Evolutionary conservation across 225 moss, liverwort and hornwort genomes (phyloP), one percentile per base, ranked within the genome.

Genomic region (Takakia lepidozioides): DNA sequence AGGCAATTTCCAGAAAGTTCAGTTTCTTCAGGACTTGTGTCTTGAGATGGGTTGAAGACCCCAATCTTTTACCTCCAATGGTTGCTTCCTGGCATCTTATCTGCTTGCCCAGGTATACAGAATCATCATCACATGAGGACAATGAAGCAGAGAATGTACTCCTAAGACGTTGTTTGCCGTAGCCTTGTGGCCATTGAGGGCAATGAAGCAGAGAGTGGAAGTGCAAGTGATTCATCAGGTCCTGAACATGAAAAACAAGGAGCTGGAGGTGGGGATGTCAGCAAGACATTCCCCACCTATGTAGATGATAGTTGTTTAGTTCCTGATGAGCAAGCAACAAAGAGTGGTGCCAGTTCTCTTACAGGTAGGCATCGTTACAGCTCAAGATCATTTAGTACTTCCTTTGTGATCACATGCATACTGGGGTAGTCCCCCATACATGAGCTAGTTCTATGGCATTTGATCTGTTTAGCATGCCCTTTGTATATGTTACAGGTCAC

Each of bases 71-170:
- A 23, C 6, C n/a, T 51, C 22, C 19, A 2, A 19, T 50, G 16
- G 11, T 9, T 30, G 47, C 27, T 59, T 50, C 20, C 61, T 60
- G 45, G 45, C 49, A 62, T 25, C 5, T 51, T 10, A 24, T 52
- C 38, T 58, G 57, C 19, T 30, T 5, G 2, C 62, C 70, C 75
- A 90, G 89, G 51, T 83, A 85, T 59, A 70, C 57, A 13, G 56
- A 74, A 43, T 63, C 76, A 52, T 64, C 66, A 13, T 72, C 82
- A 43, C 65, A 72, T 58, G 75, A 69, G 58, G 71, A 73, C 50
- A 60, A 63, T 19, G 64, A 13, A 50, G 41, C 55, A n/a, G n/a
- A n/a, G n/a, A n/a, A n/a, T n/a, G n/a, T n/a, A n/a, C n/a, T n/a
- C n/a, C n/a, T n/a, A n/a, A n/a, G n/a, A n/a, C n/a, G n/a, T n/a